These are phyloP conservation scores for Hypericum androsaemum DNA, from an alignment of 345 rosid genomes.

Conservation along the genomic window DNA sequence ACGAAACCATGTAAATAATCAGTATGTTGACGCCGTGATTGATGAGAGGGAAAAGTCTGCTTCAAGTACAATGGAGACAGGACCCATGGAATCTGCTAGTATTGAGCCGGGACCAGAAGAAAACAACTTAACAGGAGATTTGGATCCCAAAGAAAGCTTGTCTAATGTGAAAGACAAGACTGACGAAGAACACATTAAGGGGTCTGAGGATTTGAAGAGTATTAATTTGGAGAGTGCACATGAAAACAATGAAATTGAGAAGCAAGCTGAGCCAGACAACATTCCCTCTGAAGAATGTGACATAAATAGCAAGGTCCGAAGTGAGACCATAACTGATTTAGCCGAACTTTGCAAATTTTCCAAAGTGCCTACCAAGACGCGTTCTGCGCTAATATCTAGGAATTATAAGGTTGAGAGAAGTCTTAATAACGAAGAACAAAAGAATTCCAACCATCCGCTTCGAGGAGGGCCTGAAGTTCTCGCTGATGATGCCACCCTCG, in stretches of 20 bases:
- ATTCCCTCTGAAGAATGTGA: conserved; percentile 17
- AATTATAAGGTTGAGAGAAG: conserved; percentile 28
- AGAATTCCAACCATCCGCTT: conserved; percentile 27
- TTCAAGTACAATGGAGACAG: conserved; percentile 28
- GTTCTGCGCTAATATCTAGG: conserved; percentile 55
- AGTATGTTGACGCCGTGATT: conserved; percentile 38
- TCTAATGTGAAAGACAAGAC: conserved; percentile 37
- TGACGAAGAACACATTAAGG: conserved; percentile 40
- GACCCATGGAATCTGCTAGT: conserved; percentile 42
- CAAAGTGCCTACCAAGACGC: conserved; percentile 77
- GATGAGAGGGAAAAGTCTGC: conserved; percentile 44
- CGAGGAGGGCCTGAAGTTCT: conserved; percentile 21
- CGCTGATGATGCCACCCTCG: conserved; percentile 27
- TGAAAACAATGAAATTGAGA: conserved; percentile 29
- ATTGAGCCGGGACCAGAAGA: conserved; percentile 42
- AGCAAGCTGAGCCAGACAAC: conserved; percentile 31
- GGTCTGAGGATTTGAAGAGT: conserved; percentile 25
- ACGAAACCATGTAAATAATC: conserved; percentile 47
- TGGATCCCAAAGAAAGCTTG: conserved; percentile 46
- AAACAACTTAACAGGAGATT: conserved; percentile 33
- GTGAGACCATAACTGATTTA: conserved; percentile 45
- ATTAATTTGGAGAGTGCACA: conserved; percentile 28
- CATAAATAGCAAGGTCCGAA: conserved; percentile 24
- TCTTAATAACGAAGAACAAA: conserved; percentile 32
- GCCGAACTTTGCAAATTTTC: conserved; percentile 58